Evolutionary conservation across 148 eudicot genomes (phyloP).

Genomic region (Drosera capensis): DNA sequence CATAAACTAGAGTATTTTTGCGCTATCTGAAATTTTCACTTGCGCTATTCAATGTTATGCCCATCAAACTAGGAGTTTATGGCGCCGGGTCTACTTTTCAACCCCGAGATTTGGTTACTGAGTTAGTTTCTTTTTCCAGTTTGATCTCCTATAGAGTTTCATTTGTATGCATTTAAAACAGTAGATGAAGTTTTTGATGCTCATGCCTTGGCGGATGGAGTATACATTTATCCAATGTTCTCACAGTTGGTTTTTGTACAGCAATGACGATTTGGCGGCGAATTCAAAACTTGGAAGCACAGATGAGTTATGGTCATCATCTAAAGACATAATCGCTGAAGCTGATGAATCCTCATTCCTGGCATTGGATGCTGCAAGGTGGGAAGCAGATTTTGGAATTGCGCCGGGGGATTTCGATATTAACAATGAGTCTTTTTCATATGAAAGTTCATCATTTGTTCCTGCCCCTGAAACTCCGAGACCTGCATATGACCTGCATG

Average conservation of each 20-base stretch:
- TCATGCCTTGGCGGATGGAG: no score
- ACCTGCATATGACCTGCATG: conserved; percentile 15
- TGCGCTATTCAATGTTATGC: no score
- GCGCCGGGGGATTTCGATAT: conserved; percentile 18
- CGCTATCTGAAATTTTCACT: no score
- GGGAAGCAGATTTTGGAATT: conserved; percentile 24
- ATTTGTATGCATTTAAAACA: no score
- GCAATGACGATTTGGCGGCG: conserved; percentile 39
- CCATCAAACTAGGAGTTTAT: no score
- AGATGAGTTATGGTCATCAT: conserved; percentile 53
- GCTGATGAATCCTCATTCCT: conserved; percentile 23
- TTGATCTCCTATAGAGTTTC: no score
- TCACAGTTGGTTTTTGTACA: conserved; percentile 71
- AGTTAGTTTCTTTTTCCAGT: no score
- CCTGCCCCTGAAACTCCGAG: conserved; percentile 17
- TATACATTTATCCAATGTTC: conserved; percentile 46
- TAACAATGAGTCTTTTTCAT: conserved; percentile 22
- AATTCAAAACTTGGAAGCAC: conserved; percentile 29
- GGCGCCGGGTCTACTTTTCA: no score
- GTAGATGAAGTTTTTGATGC: no score
- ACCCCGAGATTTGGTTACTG: no score
- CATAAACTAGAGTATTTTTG: no score
- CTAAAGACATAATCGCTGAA: conserved; percentile 33
- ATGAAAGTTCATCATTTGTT: conserved; percentile 15
- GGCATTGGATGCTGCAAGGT: conserved; percentile 29